Percentiles rank a stretch among this genome's conserved stretches.
phyloP scores from a whole-genome alignment of 768 basidiomycete species.

The Cyathus striatus region DNA sequence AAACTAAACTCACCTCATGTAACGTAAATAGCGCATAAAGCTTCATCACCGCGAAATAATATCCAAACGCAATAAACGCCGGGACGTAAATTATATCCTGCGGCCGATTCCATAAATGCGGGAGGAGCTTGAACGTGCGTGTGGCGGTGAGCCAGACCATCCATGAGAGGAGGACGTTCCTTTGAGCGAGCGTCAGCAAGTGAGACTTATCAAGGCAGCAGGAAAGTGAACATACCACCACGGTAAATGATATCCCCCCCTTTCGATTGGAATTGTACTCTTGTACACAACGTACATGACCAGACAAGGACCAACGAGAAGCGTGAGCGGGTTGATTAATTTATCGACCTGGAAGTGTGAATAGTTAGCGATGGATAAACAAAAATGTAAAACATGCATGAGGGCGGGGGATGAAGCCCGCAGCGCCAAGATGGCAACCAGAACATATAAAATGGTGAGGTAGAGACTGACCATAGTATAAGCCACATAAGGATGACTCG shows the following conservation, averaged over 20 bases:
- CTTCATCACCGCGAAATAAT: constrained; percentile 95
- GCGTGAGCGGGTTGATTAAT: constrained; percentile 80
- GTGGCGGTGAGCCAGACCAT: constrained; percentile 67
- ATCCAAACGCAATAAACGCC: constrained; percentile 85
- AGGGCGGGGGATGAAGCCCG: background rate
- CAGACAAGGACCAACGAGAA: constrained; percentile 78
- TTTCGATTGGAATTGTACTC: constrained; percentile 57
- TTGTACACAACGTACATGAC: constrained; percentile 76
- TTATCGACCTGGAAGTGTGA: constrained; percentile 59
- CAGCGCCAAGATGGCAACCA: too few relatives aligned
- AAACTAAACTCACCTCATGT: constrained; percentile 61
- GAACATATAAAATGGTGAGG: too few relatives aligned
- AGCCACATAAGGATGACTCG: constrained; percentile 83
- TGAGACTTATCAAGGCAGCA: background rate
- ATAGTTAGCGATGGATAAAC: constrained; percentile 2
- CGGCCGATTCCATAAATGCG: constrained; percentile 75
- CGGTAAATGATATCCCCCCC: constrained; percentile 78
- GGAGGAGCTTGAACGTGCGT: constrained; percentile 76
- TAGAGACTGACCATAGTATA: constrained; percentile 89
- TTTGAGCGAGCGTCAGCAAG: constrained; percentile 13
- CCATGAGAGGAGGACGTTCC: constrained; percentile 68
- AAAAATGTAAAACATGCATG: constrained; percentile 37
- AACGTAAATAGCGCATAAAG: constrained; percentile 85
- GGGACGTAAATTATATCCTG: constrained; percentile 77
- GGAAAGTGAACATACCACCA: constrained; percentile 57